Base-by-base conservation (phyloP, 1,139 yeast genomes). In the Suhomyces wounanorum region DNA sequence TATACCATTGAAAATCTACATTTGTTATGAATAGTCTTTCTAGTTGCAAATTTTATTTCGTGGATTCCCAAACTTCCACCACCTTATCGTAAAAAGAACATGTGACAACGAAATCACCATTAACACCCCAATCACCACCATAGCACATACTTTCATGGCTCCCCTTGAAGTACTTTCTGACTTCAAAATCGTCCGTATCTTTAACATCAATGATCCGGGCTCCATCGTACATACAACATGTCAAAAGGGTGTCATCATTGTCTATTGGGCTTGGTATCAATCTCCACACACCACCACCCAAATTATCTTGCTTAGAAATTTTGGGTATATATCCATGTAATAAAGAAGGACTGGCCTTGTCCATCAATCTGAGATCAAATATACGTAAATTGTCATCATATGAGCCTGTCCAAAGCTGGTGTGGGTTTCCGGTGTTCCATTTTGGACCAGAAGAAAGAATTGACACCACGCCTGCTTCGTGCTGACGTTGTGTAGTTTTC, bases 201-300 rank as follows among this genome's bases (percentile, higher is more conserved):
- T 44, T 49, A 6, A 73, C 67, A 31, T 65, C 65, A 0, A 89
- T 68, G 1, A 91, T 72, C 51, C 92, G 75, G 0, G 96, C 97
- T 13, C 99, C 99, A 59, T 90, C 94, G 61, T 94, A 92, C 98
- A 94, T 94, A 63, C 97, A 90, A 63, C 98, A 92, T 0, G 85
- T 84, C 48, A 92, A 70, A 0, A 92, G 72, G 52, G 81, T 64
- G 47, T 78, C 64, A 48, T 77, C 80, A 11, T 63, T 61, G 2
- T 58, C 57, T 1, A 55, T 51, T 0, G 87, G 85, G 37, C 80
- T 73, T 2, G 96, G 96, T 2, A 84, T 70, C 51, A 94, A 75
- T 58, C 96, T 73, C 99, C 99, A 94, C 2, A 92, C 98, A 1
- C 99, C 99, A 8, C 98, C 98, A 0, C 92, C 94, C 1, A 92